Evolutionary conservation across 1,284 basidiomycete genomes (phyloP).

Genomic region (Pseudozyma sp.): DNA sequence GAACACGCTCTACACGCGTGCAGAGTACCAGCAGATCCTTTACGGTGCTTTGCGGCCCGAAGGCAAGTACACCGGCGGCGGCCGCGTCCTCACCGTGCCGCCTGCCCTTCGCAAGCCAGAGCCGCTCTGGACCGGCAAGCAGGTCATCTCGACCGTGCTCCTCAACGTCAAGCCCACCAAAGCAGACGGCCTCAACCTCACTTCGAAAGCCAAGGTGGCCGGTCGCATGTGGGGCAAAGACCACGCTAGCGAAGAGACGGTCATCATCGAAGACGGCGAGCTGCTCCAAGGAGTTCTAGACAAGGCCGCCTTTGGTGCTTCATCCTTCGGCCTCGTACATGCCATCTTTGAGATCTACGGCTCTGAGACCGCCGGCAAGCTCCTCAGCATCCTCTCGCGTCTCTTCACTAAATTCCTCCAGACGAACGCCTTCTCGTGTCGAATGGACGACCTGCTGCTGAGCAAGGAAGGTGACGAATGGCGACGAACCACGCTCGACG

Average conservation of each 20-base stretch:
- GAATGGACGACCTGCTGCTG: constrained; percentile 96
- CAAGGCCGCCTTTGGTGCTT: constrained; percentile 97
- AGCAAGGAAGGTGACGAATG: constrained; percentile 82
- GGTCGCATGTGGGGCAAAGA: constrained; percentile 78
- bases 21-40: constrained; percentile 95
- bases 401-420: constrained; percentile 97
- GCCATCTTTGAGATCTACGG: constrained; percentile 99
- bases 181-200: constrained; percentile 85
- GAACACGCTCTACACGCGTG: constrained; percentile 91
- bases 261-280: constrained; percentile 92
- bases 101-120: constrained; percentile 91
- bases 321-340: constrained; percentile 95
- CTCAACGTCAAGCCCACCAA: constrained; percentile 86
- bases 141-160: constrained; percentile 78
- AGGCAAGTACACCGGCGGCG: constrained; percentile 77
- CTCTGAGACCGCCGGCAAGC: constrained; percentile 84
- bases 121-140: constrained; percentile 97
- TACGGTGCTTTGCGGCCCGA: constrained; percentile 95
- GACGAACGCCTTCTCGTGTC: constrained; percentile 95
- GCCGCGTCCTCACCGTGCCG: constrained; percentile 83
- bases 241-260: constrained; percentile 79
- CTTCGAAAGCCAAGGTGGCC: constrained; percentile 87
- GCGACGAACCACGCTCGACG: constrained; percentile 78
- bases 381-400: constrained; percentile 91
- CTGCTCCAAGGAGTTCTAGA: constrained; percentile 92